Evolutionary conservation across 169 alveolate species (phyloP), one percentile per base, ranked within the genome.

Genomic region (Cystoisospora suis): DNA sequence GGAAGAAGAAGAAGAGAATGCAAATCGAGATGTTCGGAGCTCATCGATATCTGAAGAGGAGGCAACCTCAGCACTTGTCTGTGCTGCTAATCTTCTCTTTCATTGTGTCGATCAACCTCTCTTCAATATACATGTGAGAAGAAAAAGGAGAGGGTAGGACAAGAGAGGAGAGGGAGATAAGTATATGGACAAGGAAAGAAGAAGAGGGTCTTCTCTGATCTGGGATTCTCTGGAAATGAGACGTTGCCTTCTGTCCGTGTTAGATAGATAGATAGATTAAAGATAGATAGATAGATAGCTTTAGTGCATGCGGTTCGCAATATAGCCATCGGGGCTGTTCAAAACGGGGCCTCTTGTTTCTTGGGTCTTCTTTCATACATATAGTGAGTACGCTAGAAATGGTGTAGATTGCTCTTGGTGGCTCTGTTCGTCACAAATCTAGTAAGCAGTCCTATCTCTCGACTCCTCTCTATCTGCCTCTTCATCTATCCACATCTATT

Each of bases 61-160:
- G 27, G 42, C 38, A 2, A 53, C 58, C 36, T 46, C 1, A 12
- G 83, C 83, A 3, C 36, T 27, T 9, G 83, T 56, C 53, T 2
- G 34, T 3, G 83, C 83, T 2, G 83, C 83, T 0, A 27, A 72
- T 36, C 53, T 72, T 9, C 83, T 72, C 17, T 40, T 72, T 15
- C 83, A 40, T 56, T 34, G 83, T 56, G 83, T 38, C 83, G 83
- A 40, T 5, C 53, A 34, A 53, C 83, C 53, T 23, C 83, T 38
- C 17, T 72, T 72, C 83, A 72, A 72, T 4, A 15, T 34, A n/a
- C 23, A 0, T 15, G 56, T 40, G 23, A 17, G 56, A 17, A n/a
- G 23, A 0, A 61, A 29, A 61, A 38, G 75, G 75, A 9, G 29
- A n/a, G 6, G 36, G 6, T n/a, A 61, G 75, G 75, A 20, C 75